Evolutionary conservation across 352 stramenopile species (phyloP).

Genomic region (Pythium vanterpoolii): DNA sequence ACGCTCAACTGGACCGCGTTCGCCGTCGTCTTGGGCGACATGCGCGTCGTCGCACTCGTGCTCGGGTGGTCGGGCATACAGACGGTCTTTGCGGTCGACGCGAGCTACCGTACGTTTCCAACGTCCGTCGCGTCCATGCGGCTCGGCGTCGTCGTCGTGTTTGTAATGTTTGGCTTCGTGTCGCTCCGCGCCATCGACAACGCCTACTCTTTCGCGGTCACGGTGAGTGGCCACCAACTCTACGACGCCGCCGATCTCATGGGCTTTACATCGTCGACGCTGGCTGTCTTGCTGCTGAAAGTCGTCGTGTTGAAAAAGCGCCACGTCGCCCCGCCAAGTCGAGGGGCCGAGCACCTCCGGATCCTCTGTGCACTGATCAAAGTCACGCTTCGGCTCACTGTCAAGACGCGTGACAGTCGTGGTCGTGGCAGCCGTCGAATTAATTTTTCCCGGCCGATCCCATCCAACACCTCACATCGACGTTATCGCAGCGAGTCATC

Average conservation of each 20-base stretch:
- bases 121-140: conserved; percentile 1
- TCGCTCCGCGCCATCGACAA: not conserved
- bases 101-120: conserved; percentile 18
- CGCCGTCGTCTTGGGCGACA: conserved; percentile 24
- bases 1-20: conserved; percentile 26
- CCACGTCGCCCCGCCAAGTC: not conserved
- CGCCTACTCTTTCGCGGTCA: not conserved
- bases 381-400: conserved; percentile 1
- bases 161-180: conserved; percentile 1
- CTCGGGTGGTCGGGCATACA: not conserved
- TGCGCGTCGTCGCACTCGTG: conserved; percentile 22
- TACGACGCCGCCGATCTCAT: conserved; percentile 11
- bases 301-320: conserved; percentile 1
- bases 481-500: too few species aligned
- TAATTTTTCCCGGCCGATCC: too few species aligned
- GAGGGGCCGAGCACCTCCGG: not conserved
- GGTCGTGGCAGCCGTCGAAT: too few species aligned
- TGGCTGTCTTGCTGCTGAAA: conserved; percentile 8
- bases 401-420: too few species aligned
- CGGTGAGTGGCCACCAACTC: not conserved
- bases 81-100: conserved; percentile 13
- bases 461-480: too few species aligned
- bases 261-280: conserved; percentile 7
- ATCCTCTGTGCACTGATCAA: conserved; percentile 2
- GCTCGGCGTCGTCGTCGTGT: conserved; percentile 2